These are phyloP conservation scores for Thermothielavioides terrestris DNA, from an alignment of 495 filamentous ascomycete species.

Conservation along the genomic window DNA sequence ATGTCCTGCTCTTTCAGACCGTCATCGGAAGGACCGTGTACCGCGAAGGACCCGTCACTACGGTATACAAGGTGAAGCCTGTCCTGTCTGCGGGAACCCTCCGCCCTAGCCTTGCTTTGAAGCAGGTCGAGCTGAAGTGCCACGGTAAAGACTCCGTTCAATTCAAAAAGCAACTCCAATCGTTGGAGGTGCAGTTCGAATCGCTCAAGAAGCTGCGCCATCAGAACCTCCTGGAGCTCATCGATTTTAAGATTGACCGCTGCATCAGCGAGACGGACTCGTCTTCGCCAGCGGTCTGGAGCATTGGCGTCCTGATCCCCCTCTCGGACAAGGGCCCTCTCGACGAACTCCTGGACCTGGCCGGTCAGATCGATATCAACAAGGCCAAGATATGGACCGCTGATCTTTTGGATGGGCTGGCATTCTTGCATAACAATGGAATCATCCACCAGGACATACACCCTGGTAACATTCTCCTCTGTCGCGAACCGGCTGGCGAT, in stretches of 20 bases:
- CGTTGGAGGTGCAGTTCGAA: conserved; percentile 62
- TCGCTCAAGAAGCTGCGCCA: conserved; percentile 63
- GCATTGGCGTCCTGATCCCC: conserved; percentile 71
- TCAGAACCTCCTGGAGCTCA: conserved; percentile 63
- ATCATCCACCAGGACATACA: conserved; percentile 74
- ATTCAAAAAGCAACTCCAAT: conserved; percentile 59
- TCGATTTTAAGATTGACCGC: conserved; percentile 69
- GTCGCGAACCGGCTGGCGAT: conserved; percentile 48
- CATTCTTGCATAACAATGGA: conserved; percentile 75
- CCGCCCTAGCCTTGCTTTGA: conserved; percentile 58
- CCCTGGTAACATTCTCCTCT: conserved; percentile 64
- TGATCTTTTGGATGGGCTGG: conserved; percentile 81
- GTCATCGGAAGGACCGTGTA: conserved; percentile 54
- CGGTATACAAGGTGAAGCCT: conserved; percentile 61
- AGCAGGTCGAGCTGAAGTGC: conserved; percentile 52
- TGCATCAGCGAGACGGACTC: conserved; percentile 33
- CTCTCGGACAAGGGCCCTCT: conserved; percentile 75
- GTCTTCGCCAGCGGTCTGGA: conserved; percentile 47
- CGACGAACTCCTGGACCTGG: conserved; percentile 68
- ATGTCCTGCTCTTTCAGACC: conserved; percentile 50
- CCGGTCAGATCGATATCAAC: conserved; percentile 59
- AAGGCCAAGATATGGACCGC: conserved; percentile 78
- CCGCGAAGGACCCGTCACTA: conserved; percentile 48
- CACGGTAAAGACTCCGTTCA: conserved; percentile 45
- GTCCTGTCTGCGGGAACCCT: conserved; percentile 43